Conservation (phyloP, 148 eudicot genomes). For the Talinum fruticosum region DNA sequence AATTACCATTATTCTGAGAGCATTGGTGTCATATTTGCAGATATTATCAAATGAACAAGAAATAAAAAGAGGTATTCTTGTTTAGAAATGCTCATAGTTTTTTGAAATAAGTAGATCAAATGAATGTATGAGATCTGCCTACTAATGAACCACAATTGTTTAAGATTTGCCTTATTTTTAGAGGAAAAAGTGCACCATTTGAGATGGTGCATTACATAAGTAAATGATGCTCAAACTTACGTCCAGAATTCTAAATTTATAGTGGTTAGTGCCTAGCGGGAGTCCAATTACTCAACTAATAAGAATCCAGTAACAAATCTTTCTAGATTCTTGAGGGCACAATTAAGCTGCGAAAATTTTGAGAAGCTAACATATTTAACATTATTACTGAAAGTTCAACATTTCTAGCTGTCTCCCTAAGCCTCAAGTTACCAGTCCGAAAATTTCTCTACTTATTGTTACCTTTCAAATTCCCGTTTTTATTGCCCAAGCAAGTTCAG, state of each 20-base stretch:
- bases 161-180: not conserved
- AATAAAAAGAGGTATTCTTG: not conserved
- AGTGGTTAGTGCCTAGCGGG: not conserved
- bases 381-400: no score
- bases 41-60: not conserved
- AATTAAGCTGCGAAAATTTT: not conserved
- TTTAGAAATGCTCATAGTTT: not conserved
- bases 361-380: no score
- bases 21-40: not conserved
- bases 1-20: not conserved
- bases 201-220: not conserved
- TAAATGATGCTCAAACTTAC: not conserved
- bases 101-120: not conserved
- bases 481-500: no score
- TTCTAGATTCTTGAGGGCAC: not conserved
- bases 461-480: no score
- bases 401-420: no score
- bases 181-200: no score
- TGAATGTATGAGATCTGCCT: not conserved
- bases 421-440: no score
- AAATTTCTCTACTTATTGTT: no score
- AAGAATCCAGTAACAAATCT: not conserved
- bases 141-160: no score
- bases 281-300: not conserved
- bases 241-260: no score